phyloP scores from a whole-genome alignment of 208 protist genomes.

The Angomonas deanei region DNA sequence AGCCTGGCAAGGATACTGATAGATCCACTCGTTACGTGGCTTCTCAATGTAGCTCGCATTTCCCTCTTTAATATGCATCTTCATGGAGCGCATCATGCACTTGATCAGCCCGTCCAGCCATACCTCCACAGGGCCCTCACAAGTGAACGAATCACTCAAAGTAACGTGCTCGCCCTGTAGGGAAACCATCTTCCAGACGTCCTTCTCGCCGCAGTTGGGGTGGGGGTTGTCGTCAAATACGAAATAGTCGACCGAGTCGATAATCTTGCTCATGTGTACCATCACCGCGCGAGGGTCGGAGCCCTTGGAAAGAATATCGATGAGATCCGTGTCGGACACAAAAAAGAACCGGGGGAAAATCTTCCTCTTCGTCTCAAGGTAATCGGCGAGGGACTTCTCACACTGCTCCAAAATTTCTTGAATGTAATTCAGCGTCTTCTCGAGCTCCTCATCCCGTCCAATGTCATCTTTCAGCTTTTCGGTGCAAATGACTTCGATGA shows the following conservation, averaged over 20 bases:
- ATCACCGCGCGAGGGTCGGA: constrained; percentile 92
- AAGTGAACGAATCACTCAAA: constrained; percentile 86
- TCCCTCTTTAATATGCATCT: constrained; percentile 83
- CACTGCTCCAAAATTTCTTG: constrained; percentile 92
- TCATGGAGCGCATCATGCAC: constrained; percentile 80
- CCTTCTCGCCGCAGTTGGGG: constrained; percentile 36
- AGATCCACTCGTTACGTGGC: constrained; percentile 95
- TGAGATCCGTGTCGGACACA: constrained; percentile 92
- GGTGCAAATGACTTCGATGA: constrained; percentile 88
- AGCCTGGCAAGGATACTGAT: constrained; percentile 96
- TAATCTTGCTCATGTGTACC: constrained; percentile 96
- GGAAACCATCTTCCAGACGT: constrained; percentile 91
- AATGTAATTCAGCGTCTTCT: constrained; percentile 89
- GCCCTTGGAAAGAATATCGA: constrained; percentile 98
- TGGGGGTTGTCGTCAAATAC: constrained; percentile 82
- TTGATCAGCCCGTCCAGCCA: constrained; percentile 95
- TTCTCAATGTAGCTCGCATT: constrained; percentile 95
- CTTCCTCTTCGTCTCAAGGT: constrained; percentile 97
- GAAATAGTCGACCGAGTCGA: constrained; percentile 92
- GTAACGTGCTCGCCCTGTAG: constrained; percentile 93
- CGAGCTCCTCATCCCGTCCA: constrained; percentile 81
- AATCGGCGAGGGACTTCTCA: constrained; percentile 96
- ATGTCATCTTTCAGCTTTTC: constrained; percentile 81
- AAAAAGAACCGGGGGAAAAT: constrained; percentile 98
- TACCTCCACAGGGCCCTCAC: constrained; percentile 94